These are phyloP conservation scores for Penicillium coprophilum DNA, from an alignment of 495 filamentous ascomycete species.

Conservation along the genomic window DNA sequence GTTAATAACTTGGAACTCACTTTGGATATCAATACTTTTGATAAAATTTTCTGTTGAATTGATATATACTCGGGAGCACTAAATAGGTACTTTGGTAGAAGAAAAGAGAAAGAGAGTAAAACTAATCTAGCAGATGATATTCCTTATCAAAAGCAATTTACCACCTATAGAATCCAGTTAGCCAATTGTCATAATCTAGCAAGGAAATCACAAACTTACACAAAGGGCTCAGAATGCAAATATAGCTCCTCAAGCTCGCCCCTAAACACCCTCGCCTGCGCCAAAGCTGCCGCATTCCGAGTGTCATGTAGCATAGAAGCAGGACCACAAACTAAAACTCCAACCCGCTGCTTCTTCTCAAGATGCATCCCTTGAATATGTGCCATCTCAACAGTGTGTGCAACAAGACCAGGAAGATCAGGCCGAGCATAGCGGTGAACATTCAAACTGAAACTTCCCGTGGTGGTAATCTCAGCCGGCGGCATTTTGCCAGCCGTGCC, in stretches of 20 bases:
- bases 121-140: constrained; percentile 4
- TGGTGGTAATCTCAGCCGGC: constrained; percentile 17
- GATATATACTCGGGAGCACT: background rate
- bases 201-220: constrained; percentile 30
- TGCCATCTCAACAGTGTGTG: constrained; percentile 29
- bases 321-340: constrained; percentile 53
- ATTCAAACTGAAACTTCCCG: constrained; percentile 23
- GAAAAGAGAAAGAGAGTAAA: background rate
- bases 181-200: background rate
- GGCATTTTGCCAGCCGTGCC: constrained; percentile 6
- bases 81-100: background rate
- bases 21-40: no score
- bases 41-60: background rate
- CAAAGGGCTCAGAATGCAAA: constrained; percentile 54
- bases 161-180: constrained; percentile 9
- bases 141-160: background rate
- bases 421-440: constrained; percentile 34
- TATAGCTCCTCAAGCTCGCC: constrained; percentile 49
- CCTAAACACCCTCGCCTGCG: constrained; percentile 40
- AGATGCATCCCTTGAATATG: constrained; percentile 12
- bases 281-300: constrained; percentile 48
- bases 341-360: constrained; percentile 32
- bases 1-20: background rate
- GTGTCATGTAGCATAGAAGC: constrained; percentile 50
- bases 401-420: constrained; percentile 35